These are phyloP conservation scores for Grigorovia transvaalensis DNA, from an alignment of 805 yeast genomes.

Conservation along the genomic window DNA sequence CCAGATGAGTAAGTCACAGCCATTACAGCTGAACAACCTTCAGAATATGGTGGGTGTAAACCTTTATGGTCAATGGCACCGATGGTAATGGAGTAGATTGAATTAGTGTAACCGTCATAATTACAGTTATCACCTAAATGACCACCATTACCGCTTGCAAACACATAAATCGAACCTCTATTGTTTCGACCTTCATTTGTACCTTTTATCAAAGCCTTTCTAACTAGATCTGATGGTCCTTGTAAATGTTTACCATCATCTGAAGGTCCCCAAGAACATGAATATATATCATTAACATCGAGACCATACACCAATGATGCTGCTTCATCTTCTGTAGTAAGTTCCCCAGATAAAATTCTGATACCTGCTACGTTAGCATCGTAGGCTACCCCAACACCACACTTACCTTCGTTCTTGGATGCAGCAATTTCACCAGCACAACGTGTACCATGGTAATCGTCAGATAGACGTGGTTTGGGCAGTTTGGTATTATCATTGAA, in stretches of 20 bases:
- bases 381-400: conserved; percentile 97
- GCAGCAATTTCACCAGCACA: conserved; percentile 98
- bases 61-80: conserved; percentile 88
- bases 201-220: conserved; percentile 77
- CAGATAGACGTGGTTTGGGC: conserved; percentile 71
- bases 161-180: conserved; percentile 83
- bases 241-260: conserved; percentile 85
- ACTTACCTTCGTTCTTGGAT: conserved; percentile 64
- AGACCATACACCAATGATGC: conserved; percentile 70
- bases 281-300: conserved; percentile 82
- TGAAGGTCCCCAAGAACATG: conserved; percentile 98
- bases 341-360: conserved; percentile 71
- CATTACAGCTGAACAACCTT: conserved; percentile 89
- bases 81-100: conserved; percentile 88
- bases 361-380: conserved; percentile 80
- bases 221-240: conserved; percentile 70
- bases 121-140: conserved; percentile 78
- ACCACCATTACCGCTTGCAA: conserved; percentile 95
- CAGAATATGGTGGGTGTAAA: conserved; percentile 79
- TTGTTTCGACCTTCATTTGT: conserved; percentile 68
- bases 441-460: conserved; percentile 92
- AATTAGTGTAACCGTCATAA: conserved; percentile 94
- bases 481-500: conserved; percentile 63
- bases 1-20: conserved; percentile 92
- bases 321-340: conserved; percentile 85